Conservation (phyloP, 208 protist genomes). For the Trypanosoma rangeli region DNA sequence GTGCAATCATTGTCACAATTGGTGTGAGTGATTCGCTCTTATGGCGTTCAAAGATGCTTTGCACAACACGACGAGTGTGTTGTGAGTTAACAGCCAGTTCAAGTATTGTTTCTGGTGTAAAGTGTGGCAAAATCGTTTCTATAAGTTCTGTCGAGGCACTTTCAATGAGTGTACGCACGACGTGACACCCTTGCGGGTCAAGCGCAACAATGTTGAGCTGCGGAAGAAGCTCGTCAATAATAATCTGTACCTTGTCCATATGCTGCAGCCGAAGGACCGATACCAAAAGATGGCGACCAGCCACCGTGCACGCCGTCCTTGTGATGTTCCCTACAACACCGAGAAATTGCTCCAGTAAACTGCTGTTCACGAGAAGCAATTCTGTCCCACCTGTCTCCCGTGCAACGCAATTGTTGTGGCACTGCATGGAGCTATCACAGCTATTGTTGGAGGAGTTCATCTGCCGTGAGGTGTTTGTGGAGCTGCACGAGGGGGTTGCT, state of each 20-base stretch:
- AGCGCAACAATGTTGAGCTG: constrained; percentile 58
- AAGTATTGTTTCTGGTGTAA: constrained; percentile 39
- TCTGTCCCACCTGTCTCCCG: background rate
- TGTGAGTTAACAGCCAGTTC: constrained; percentile 52
- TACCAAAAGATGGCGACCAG: constrained; percentile 57
- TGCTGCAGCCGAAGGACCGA: constrained; percentile 61
- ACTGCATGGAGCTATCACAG: constrained; percentile 31
- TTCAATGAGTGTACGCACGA: constrained; percentile 72
- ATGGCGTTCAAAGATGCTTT: constrained; percentile 78
- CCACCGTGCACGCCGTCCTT: constrained; percentile 43
- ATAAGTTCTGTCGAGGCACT: constrained; percentile 47
- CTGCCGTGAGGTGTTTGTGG: constrained; percentile 3
- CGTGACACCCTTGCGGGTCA: constrained; percentile 71
- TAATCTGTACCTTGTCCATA: constrained; percentile 48
- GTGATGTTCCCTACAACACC: constrained; percentile 46
- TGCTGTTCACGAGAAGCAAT: constrained; percentile 1
- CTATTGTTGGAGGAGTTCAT: constrained; percentile 31
- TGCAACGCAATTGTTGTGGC: constrained; percentile 3
- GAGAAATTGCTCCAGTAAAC: constrained; percentile 46
- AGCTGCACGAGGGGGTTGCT: constrained; percentile 18
- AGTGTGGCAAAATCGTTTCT: constrained; percentile 41
- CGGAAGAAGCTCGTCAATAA: constrained; percentile 62
- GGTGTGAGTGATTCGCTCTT: constrained; percentile 41
- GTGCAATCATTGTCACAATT: constrained; percentile 57
- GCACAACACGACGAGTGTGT: constrained; percentile 73